phyloP scores from a whole-genome alignment of 2,329 filamentous ascomycete genomes.

The Sporothrix dimorphospora region DNA sequence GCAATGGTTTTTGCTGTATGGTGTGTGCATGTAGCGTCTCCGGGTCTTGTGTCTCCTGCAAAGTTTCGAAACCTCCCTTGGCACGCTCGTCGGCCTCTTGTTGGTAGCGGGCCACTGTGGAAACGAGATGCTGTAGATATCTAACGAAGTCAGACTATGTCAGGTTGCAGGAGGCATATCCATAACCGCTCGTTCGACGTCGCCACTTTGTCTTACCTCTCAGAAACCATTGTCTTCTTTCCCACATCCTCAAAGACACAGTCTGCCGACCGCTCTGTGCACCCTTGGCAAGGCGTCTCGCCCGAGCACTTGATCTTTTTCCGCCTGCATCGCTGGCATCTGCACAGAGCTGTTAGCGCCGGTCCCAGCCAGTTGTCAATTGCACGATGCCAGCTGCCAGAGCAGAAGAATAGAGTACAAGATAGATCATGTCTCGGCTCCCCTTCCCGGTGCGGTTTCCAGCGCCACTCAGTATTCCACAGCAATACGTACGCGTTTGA shows the following conservation, averaged over 20 bases:
- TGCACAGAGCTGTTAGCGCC: background rate
- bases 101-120: background rate
- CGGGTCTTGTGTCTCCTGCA: background rate
- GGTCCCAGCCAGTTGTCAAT: background rate
- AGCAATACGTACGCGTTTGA: background rate
- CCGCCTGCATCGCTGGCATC: background rate
- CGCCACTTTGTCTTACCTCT: background rate
- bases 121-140: background rate
- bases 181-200: background rate
- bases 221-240: background rate
- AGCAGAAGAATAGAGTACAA: background rate
- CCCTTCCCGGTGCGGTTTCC: background rate
- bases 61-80: background rate
- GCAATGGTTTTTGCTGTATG: background rate
- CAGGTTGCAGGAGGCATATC: background rate
- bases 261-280: background rate
- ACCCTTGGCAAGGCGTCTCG: background rate
- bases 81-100: background rate
- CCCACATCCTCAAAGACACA: constrained; percentile 5
- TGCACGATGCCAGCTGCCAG: background rate
- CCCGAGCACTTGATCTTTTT: constrained; percentile 14
- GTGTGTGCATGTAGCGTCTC: background rate
- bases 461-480: background rate
- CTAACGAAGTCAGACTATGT: background rate
- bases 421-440: background rate